Evolutionary conservation across 1,284 basidiomycete species (phyloP).

Genomic region (Cutaneotrichosporon spelunceum): DNA sequence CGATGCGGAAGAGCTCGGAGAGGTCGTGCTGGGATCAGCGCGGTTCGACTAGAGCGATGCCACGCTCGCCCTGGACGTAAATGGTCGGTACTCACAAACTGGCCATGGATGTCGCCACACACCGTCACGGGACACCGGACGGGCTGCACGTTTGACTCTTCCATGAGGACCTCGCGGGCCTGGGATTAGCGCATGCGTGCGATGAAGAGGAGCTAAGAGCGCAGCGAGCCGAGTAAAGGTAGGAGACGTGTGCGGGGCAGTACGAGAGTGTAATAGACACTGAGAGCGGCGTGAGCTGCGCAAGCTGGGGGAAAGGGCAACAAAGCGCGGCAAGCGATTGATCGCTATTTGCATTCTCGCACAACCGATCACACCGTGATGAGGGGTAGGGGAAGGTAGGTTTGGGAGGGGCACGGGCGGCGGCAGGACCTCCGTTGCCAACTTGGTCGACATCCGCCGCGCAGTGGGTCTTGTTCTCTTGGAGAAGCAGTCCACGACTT

Average conservation of each 20-base stretch:
- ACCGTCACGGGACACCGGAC: conserved; percentile 97
- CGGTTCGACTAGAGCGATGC: not conserved
- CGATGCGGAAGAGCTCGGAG: conserved; percentile 97
- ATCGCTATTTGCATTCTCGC: not conserved
- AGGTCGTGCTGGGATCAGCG: conserved; percentile 77
- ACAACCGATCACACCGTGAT: not conserved
- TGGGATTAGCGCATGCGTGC: conserved; percentile 46
- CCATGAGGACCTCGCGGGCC: conserved; percentile 97
- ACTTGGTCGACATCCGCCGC: not conserved
- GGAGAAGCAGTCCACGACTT: no score
- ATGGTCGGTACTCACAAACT: conserved; percentile 79
- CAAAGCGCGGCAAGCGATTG: not conserved
- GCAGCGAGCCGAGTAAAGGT: not conserved
- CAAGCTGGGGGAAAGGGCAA: not conserved
- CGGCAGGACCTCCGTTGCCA: not conserved
- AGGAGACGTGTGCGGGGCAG: not conserved
- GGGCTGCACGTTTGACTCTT: conserved; percentile 96
- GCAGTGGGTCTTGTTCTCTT: not conserved
- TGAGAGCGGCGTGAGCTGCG: not conserved
- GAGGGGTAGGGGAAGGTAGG: not conserved
- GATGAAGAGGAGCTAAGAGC: not conserved
- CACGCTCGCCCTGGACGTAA: not conserved
- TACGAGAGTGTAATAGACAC: no score
- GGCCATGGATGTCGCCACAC: conserved; percentile 97
- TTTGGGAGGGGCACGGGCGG: not conserved